These are phyloP conservation scores for Cercophora sp. DNA, from an alignment of 495 filamentous ascomycete genomes.

Conservation along the genomic window DNA sequence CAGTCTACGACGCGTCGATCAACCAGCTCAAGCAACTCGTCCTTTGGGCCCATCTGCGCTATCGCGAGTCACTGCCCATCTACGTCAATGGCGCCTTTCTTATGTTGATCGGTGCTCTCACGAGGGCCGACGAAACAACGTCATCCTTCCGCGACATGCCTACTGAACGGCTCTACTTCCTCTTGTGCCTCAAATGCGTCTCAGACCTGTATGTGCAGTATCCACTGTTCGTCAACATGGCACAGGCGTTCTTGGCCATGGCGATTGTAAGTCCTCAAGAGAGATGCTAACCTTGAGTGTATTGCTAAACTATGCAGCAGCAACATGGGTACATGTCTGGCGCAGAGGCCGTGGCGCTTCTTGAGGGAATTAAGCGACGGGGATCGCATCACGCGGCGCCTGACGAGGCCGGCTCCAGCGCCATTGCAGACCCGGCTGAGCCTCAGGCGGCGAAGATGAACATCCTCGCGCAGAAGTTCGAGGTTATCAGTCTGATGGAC, in stretches of 20 bases:
- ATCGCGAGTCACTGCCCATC: not conserved
- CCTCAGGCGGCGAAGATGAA: not conserved
- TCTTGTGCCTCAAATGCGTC: not conserved
- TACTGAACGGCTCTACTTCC: not conserved
- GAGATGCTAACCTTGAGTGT: not conserved
- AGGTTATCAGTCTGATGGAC: not conserved
- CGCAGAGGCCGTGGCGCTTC: not conserved
- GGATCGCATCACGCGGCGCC: not conserved
- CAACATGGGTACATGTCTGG: not conserved
- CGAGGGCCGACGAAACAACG: not conserved
- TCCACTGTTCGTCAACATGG: not conserved
- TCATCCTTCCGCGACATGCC: not conserved
- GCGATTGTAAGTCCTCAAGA: not conserved
- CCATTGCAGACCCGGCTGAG: not conserved
- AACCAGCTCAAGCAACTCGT: not conserved
- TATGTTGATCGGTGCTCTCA: not conserved
- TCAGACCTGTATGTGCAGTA: not conserved
- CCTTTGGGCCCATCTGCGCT: not conserved
- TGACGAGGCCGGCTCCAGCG: not conserved
- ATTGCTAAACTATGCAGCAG: not conserved
- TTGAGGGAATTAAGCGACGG: not conserved
- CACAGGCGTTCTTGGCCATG: not conserved
- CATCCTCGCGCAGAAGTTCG: not conserved
- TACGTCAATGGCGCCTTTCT: not conserved
- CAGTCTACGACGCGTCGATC: not conserved